These are phyloP conservation scores for Eucalyptus paniculata DNA, from an alignment of 345 rosid genomes.

Conservation along the genomic window DNA sequence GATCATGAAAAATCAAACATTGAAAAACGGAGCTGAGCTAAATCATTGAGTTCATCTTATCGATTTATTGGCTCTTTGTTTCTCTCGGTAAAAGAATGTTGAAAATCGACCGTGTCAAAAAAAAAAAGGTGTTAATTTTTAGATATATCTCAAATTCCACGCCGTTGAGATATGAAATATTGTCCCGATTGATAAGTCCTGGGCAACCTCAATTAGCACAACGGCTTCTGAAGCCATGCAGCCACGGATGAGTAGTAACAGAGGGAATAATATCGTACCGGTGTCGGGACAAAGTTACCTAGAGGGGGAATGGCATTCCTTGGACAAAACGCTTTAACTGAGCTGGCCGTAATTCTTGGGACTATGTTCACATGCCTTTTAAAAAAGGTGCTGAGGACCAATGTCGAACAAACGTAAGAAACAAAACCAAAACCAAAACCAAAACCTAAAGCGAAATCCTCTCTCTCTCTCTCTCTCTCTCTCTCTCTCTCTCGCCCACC, in stretches of 20 bases:
- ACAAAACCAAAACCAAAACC: neutral
- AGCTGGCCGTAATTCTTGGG: neutral
- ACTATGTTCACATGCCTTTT: neutral
- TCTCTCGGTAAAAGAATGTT: neutral
- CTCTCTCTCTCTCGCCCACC: neutral
- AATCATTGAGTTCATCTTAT: neutral
- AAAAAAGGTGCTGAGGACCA: neutral
- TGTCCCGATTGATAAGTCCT: neutral
- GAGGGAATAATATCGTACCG: neutral
- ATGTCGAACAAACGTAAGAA: neutral
- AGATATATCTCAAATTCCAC: neutral
- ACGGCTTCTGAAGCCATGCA: neutral
- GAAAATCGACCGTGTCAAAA: neutral
- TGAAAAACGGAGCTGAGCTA: neutral
- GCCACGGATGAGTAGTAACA: neutral
- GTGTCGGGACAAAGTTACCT: neutral
- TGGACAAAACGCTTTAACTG: neutral
- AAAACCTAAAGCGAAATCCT: neutral
- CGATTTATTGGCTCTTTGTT: neutral
- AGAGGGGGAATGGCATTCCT: neutral
- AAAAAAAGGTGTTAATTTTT: neutral
- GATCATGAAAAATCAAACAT: neutral
- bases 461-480: neutral
- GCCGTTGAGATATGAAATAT: neutral
- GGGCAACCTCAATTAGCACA: neutral